Evolutionary conservation across 192 early-diverging fungal species (phyloP), one percentile per base, ranked within the genome.

Genomic region (Dispira simplex): DNA sequence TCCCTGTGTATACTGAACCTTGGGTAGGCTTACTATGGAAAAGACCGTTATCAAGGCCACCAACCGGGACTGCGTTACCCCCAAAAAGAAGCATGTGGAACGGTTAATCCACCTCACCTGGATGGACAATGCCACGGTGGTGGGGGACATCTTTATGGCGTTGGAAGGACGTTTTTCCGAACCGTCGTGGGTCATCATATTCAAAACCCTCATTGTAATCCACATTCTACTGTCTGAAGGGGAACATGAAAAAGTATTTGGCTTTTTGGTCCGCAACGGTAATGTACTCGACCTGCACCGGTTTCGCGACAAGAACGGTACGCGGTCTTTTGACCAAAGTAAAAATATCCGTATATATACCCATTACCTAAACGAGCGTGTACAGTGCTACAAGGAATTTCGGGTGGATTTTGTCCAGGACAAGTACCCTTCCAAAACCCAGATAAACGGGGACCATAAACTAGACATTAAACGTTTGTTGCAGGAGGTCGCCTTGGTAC

Each of bases 41-140:
- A 79, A 76, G 71, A 72, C 75, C 27, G 70, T 76, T 13, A 67
- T 72, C 66, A 79, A 79, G 69, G 77, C 77, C 51, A 79, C 77
- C 12, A 71, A 71, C 63, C 71, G 72, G 64, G 75, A 79, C 64
- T 65, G 67, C 16, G 74, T 76, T 59, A 72, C 74, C 54, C 77
- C 77, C 28, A 79, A 79, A 62, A 69, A 72, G 49, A 79, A 79
- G 46, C 77, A 79, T 69, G 77, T 79, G 64, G 73, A 75, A 64
- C 75, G 74, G 10, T 71, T 78, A 52, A 68, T 78, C 64, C 74
- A 78, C 68, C 70, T 75, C 70, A 73, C 74, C 28, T 63, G 75
- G 46, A 71, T 70, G 18, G 11, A 18, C 46, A 71, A 74, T 6
- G 70, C 57, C 52, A 71, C 48, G 3, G 25, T 74, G 14, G 74